Base-by-base conservation (phyloP, 2,329 filamentous ascomycete genomes). In the Fusarium bactridioides region DNA sequence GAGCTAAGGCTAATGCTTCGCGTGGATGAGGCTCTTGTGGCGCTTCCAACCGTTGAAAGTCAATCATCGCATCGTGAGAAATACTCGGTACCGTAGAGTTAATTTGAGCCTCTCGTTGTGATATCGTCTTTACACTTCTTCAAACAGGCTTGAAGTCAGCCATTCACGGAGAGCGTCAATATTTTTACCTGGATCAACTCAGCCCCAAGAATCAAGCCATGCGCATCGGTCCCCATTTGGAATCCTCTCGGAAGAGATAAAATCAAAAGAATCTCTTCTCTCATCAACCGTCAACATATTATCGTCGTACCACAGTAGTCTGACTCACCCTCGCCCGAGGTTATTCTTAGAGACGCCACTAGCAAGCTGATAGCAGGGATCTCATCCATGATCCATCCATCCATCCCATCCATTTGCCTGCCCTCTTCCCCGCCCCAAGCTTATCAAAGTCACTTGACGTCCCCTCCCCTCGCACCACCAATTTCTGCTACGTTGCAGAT, bases 401-500 rank as follows among this genome's bases (percentile, higher is more conserved):
- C 40, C n/a, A 50, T 33, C 47, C 25, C 12, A 25, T 15, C 25
- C 44, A 45, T 45, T 29, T 27, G 25, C 43, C 43, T 27, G 11
- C 19, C 25, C 19, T 37, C 21, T 44, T 41, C 65, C 64, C 66
- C 57, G 50, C 45, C 41, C 21, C 27, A 56, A 56, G 48, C 50
- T 53, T 57, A 64, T 64, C 57, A 15, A 15, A 45, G 56, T 69
- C 51, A 64, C 64, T 60, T 53, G 51, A 27, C 37, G 23, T n/a
- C 16, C 31, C 53, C 18, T 16, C 38, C 29, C 47, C 55, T 53
- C 33, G 27, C 31, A 55, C 45, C n/a, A 33, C 41, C 15, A 44
- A 67, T 64, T 53, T 35, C 31, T 69, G 69, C 59, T 72, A 72
- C 69, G 69, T 72, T 72, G 69, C 69, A 72, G 35, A 60, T 60